Conservation (phyloP, 345 rosid genomes). For the Bruguiera sexangula region DNA sequence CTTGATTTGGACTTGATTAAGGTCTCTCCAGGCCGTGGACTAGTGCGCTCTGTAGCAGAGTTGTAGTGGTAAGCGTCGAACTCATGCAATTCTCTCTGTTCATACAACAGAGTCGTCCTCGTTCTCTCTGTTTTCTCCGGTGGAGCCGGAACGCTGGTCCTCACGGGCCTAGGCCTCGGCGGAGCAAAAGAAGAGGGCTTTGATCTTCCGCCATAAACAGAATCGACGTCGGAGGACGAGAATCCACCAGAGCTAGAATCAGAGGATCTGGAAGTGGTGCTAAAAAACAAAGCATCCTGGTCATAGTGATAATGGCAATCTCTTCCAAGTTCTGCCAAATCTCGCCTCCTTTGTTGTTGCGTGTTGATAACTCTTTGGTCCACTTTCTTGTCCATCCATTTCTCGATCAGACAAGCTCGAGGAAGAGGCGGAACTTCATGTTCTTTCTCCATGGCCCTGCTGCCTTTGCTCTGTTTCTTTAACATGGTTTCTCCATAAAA, state of each 20-base stretch:
- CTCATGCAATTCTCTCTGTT: constrained; percentile 39
- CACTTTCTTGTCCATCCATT: constrained; percentile 44
- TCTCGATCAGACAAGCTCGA: constrained; percentile 39
- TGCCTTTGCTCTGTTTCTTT: constrained; percentile 32
- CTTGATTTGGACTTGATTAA: constrained; percentile 51
- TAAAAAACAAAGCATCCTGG: constrained; percentile 48
- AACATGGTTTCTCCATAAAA: constrained; percentile 39
- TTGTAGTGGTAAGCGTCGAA: constrained; percentile 28
- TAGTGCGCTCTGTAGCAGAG: constrained; percentile 27
- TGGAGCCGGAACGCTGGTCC: constrained; percentile 28
- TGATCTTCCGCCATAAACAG: constrained; percentile 39
- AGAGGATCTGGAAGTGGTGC: constrained; percentile 73
- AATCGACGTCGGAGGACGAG: constrained; percentile 81
- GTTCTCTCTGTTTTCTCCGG: constrained; percentile 29
- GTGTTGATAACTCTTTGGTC: constrained; percentile 7
- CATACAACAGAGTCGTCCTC: constrained; percentile 42
- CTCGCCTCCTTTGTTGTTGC: constrained; percentile 13
- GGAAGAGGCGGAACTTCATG: constrained; percentile 24
- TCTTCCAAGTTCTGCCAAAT: constrained; percentile 31
- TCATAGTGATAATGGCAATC: constrained; percentile 26
- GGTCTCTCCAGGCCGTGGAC: constrained; percentile 35
- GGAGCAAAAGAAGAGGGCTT: constrained; percentile 34
- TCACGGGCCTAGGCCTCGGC: constrained; percentile 43
- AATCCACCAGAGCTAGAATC: constrained; percentile 70
- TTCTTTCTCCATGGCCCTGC: constrained; percentile 10